Evolutionary conservation across 177 flowering plant species (phyloP), one percentile per base, ranked within the genome.

Genomic region (Telopea speciosissima): DNA sequence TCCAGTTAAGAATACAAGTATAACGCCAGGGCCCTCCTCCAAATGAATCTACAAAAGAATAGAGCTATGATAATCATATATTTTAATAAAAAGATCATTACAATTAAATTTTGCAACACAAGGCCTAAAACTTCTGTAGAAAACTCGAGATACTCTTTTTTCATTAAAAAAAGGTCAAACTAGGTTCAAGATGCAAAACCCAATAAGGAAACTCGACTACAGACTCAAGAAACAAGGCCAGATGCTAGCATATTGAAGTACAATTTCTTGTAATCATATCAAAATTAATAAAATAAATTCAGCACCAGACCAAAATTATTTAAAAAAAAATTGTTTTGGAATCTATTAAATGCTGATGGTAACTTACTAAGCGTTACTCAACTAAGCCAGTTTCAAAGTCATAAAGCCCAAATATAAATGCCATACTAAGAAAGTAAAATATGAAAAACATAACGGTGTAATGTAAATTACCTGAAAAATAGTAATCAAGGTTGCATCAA

Each of bases 1-100:
- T 65, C 99, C 99, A 31, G 98, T 93, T 76, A 95, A 82, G 79
- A 95, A 95, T 22, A 90, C 93, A 76, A 95, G 97, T 73, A 93
- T 74, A 81, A 91, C 97, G 76, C 99, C 99, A 58, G 91, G 90
- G 28, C 80, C 88, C 79, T 95, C 99, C 75, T 89, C 92, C 85
- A 85, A 60, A 83, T 95, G 99, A 75, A 93, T 85, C 99, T 95
- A 74, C 24, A 79, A 62, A 67, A 23, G 24, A 19, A 52, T 19
- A 19, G n/a, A 58, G 23, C 1, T n/a, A 21, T 0, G 19, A 10
- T 49, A 12, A 12, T 49, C 54, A 11, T 49, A 49, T n/a, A 60
- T 16, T 13, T 26, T 6, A 4, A 23, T 42, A 58, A 33, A 12
- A 66, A 45, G 23, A 67, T 28, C 66, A 33, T 25, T 62, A 60